Base-by-base conservation (phyloP, 73 alveolate genomes). In the Paramecium sonneborni region DNA sequence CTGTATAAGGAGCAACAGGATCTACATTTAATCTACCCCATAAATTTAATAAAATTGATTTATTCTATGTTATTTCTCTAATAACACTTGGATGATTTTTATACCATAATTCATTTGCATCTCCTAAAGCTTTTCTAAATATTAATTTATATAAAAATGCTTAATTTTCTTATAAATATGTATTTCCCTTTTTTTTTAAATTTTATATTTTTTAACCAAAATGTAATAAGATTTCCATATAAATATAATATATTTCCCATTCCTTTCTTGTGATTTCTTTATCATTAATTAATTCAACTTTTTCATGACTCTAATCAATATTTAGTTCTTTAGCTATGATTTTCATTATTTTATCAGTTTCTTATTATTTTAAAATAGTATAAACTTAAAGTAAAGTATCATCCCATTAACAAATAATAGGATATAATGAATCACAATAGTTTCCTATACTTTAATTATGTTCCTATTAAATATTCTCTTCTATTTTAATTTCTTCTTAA, bases 171-270 rank as follows among this genome's bases (percentile, higher is more conserved):
- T 88, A 69, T 4, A 44, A n/a, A 32, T 88, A 76, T 24, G 43
- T n/a, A 20, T 37, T 23, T 14, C 90, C 90, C 23, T 79, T 79
- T 23, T 21, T 24, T 28, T 79, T 79, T 23, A 79, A 26, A 44
- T 35, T 62, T 72, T 21, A 26, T 43, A 88, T 43, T n/a, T 43
- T 38, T 35, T 88, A 57, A 2, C 70, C 67, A 15, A 70, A 88
- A 38, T 35, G 58, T 32, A n/a, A 43, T 9, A 88, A 7, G 34
- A 38, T 69, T 30, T 68, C 91, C 52, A 70, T 43, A 44, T 88
- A 88, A 21, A 88, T 82, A 28, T 70, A 70, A 34, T 88, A 88
- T 12, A 52, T 55, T 30, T 88, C 85, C 94, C 94, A 88, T 88
- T 88, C 76, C 3, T 88, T 62, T 15, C 85, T 88, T 3, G 94